phyloP scores from a whole-genome alignment of 768 basidiomycete genomes.

The Galerina marginata region DNA sequence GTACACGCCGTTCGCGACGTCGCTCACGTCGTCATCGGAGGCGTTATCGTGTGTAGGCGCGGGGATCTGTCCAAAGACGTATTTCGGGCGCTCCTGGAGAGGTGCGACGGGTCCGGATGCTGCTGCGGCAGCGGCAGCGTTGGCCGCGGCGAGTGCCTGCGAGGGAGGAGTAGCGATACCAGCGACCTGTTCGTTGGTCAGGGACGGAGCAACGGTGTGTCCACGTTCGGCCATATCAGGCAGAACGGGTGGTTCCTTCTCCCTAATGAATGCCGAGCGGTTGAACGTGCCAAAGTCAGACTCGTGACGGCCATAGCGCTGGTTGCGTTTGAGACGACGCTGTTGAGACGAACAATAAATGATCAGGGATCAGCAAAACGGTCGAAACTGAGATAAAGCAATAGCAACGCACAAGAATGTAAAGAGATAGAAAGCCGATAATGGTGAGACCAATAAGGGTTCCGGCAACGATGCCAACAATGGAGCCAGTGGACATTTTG shows the following conservation, averaged over 20 bases:
- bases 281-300: constrained; percentile 45
- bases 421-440: constrained; percentile 43
- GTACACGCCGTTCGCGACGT: constrained; percentile 39
- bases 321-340: constrained; percentile 42
- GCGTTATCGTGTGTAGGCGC: constrained; percentile 17
- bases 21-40: constrained; percentile 33
- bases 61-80: constrained; percentile 43
- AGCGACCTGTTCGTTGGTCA: constrained; percentile 26
- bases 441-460: constrained; percentile 40
- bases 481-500: constrained; percentile 41
- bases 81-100: constrained; percentile 43
- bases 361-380: background rate
- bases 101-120: constrained; percentile 35
- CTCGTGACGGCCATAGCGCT: constrained; percentile 37
- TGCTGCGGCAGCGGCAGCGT: constrained; percentile 23
- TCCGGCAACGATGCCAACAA: constrained; percentile 48
- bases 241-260: constrained; percentile 22
- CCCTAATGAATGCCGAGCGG: constrained; percentile 30
- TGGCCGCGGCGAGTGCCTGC: constrained; percentile 33
- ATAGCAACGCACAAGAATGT: constrained; percentile 39
- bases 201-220: constrained; percentile 33
- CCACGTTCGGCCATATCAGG: constrained; percentile 29
- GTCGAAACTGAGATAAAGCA: background rate
- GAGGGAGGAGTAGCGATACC: constrained; percentile 18
- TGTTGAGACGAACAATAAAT: constrained; percentile 17